Evolutionary conservation across 139 green algal species (phyloP).

Genomic region (Zygnema cylindricum): DNA sequence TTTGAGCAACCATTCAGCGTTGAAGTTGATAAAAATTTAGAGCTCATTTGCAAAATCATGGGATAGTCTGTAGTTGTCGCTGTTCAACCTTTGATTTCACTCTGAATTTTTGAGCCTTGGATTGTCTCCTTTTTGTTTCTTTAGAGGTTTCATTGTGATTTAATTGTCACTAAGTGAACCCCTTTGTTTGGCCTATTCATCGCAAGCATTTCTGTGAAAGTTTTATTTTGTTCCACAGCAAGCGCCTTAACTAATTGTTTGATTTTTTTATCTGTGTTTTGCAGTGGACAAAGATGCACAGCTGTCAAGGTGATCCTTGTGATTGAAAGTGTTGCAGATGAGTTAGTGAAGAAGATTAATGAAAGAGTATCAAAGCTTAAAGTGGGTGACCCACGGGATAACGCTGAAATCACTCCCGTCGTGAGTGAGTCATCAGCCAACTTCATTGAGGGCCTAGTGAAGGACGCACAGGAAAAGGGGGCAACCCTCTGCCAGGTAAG

Average conservation of each 20-base stretch:
- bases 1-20: too few relatives aligned
- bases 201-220: too few relatives aligned
- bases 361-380: conserved; percentile 75
- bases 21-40: too few relatives aligned
- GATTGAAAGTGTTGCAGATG: conserved; percentile 78
- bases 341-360: conserved; percentile 69
- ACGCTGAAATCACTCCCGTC: conserved; percentile 89
- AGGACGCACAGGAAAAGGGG: conserved; percentile 67
- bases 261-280: not conserved
- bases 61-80: too few relatives aligned
- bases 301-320: conserved; percentile 89
- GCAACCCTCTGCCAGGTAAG: conserved; percentile 62
- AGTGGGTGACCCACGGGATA: conserved; percentile 86
- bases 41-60: too few relatives aligned
- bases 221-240: conserved; percentile 3
- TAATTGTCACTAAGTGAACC: too few relatives aligned
- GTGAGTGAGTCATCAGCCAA: conserved; percentile 83
- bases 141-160: too few relatives aligned
- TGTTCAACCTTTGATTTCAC: too few relatives aligned
- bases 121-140: too few relatives aligned
- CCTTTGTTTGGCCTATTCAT: too few relatives aligned
- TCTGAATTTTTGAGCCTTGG: too few relatives aligned
- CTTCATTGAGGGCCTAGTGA: conserved; percentile 90
- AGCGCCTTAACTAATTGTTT: not conserved
- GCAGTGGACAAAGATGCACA: conserved; percentile 88